Evolutionary conservation across 306 rosid genomes (phyloP).

Genomic region (Fagus crenata): DNA sequence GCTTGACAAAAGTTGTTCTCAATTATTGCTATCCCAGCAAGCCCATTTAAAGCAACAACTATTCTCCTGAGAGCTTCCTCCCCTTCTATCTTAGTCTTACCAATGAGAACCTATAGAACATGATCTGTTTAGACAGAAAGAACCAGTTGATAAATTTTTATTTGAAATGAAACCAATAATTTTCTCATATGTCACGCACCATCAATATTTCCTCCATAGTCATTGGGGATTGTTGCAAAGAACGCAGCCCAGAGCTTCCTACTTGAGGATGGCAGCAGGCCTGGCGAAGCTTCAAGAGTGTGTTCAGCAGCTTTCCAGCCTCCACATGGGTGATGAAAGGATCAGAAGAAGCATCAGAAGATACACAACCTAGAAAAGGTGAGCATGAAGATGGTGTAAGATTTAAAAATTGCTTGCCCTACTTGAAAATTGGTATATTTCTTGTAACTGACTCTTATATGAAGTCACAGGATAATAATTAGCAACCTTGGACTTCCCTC

Average conservation of each 20-base stretch:
- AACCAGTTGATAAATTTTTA: not conserved
- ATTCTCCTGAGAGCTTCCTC: conserved; percentile 90
- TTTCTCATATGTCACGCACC: conserved; percentile 46
- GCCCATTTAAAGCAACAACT: conserved; percentile 83
- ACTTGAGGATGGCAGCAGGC: conserved; percentile 99
- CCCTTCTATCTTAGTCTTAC: conserved; percentile 90
- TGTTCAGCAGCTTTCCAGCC: conserved; percentile 85
- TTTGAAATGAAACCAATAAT: conserved; percentile 11
- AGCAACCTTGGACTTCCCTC: conserved; percentile 65
- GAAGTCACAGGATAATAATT: conserved; percentile 27
- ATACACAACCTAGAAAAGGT: conserved; percentile 45
- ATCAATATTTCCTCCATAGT: conserved; percentile 92
- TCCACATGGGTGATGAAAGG: conserved; percentile 70
- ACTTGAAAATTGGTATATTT: conserved; percentile 11
- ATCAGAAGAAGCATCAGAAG: conserved; percentile 54
- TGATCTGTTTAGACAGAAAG: conserved; percentile 27
- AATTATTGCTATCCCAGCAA: conserved; percentile 73
- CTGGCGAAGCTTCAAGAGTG: conserved; percentile 93
- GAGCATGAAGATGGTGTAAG: conserved; percentile 37
- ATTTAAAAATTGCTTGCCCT: conserved; percentile 25
- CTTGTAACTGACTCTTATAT: conserved; percentile 36
- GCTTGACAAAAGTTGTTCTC: conserved; percentile 70
- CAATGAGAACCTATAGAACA: conserved; percentile 77
- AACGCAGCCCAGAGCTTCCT: conserved; percentile 93
- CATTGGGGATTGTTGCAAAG: conserved; percentile 94